Evolutionary conservation across 306 rosid species (phyloP), one percentile per base, ranked within the genome.

Genomic region (Crataegus laevigata): DNA sequence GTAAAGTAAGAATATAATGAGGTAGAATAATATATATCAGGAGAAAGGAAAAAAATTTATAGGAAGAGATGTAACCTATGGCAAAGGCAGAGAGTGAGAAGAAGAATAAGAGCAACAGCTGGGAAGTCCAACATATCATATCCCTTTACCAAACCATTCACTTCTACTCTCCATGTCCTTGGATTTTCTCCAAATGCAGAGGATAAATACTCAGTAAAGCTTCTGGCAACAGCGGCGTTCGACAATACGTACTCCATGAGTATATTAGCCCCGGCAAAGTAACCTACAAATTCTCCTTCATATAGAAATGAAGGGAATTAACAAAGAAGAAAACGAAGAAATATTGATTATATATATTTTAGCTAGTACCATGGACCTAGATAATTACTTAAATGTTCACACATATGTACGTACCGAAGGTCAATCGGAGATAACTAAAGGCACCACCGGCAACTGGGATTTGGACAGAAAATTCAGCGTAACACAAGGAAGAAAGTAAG

Each of bases 391-490:
- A 50, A 50, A 15, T 50, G 18, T 17, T 17, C 21, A 15, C 5
- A 50, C 54, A 21, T 50, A 50, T 50, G 54, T 24, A 60, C 64
- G 58, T 87, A 94, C 98, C 98, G 66, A 94, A 91, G 47, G 97
- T 94, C 66, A 91, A 66, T 81, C 98, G 85, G 61, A 94, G 80
- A 68, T 94, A 94, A 75, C 98, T 91, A 82, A 94, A 94, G 74
- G 98, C 98, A 66, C 97, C 98, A 25, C 98, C 98, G 14, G 98
- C 98, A 42, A 89, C 98, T 0, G 98, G 94, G 52, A 94, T 86
- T 78, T 94, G 96, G 73, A 94, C 96, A 7, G 98, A 85, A 77
- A 94, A 94, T 68, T 94, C 98, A 57, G 97, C 85, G 84, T 94
- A 94, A 75, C 98, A 94, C 72, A 91, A 51, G 72, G 98, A 91